Percentiles rank a stretch among this genome's conserved stretches.
Conservation (phyloP, 179 eudicot genomes). For the Beta lomatogona region DNA sequence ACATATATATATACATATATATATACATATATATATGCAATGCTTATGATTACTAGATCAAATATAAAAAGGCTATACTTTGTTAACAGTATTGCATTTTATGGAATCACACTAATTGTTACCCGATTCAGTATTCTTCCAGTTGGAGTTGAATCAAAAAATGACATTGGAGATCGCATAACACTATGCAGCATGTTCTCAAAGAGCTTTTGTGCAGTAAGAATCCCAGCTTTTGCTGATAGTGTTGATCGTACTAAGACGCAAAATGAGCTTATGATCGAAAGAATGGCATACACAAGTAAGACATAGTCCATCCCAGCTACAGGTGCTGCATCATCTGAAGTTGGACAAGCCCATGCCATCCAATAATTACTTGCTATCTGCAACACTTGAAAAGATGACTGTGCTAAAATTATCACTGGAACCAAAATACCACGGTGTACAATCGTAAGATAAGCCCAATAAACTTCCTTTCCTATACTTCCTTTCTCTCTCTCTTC, state of each 20-base stretch:
- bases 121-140: constrained; percentile 95
- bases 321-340: constrained; percentile 46
- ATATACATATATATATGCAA: neutral
- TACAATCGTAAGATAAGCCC: constrained; percentile 71
- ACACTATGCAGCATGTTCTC: constrained; percentile 70
- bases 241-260: constrained; percentile 66
- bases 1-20: no score
- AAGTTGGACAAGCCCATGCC: constrained; percentile 91
- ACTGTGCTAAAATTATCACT: constrained; percentile 71
- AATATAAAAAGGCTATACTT: no score
- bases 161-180: constrained; percentile 86
- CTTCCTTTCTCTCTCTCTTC: constrained; percentile 96
- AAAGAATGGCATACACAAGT: constrained; percentile 65
- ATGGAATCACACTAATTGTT: constrained; percentile 26
- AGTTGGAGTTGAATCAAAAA: constrained; percentile 94
- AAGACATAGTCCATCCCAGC: constrained; percentile 57
- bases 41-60: neutral
- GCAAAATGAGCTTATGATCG: constrained; percentile 69
- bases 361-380: constrained; percentile 94
- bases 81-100: neutral
- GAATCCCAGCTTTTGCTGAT: constrained; percentile 66
- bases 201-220: constrained; percentile 79
- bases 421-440: constrained; percentile 78
- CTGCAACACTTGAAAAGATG: constrained; percentile 76
- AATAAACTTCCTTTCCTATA: constrained; percentile 79